phyloP scores from a whole-genome alignment of 106 monocot genomes.

The Vanilla planifolia region DNA sequence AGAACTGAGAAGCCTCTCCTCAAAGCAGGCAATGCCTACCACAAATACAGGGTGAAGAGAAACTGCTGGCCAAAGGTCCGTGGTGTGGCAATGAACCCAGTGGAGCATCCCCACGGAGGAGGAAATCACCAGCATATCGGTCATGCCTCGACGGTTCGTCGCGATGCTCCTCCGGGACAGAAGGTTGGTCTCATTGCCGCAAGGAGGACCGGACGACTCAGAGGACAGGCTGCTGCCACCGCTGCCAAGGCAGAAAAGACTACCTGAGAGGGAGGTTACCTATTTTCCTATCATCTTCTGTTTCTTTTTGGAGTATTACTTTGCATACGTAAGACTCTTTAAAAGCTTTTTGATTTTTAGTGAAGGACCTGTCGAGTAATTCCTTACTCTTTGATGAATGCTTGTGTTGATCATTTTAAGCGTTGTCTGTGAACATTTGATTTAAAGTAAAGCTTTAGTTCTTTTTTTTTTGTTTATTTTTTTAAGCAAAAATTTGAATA shows the following conservation, averaged over 20 bases:
- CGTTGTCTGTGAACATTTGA: too few relatives aligned
- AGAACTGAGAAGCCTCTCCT: conserved; percentile 37
- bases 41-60: conserved; percentile 58
- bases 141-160: conserved; percentile 45
- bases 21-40: conserved; percentile 37
- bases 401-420: too few relatives aligned
- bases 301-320: too few relatives aligned
- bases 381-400: too few relatives aligned
- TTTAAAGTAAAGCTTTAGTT: too few relatives aligned
- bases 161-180: conserved; percentile 53
- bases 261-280: too few relatives aligned
- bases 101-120: conserved; percentile 63
- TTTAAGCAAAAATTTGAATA: too few relatives aligned
- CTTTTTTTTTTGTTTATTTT: too few relatives aligned
- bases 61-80: conserved; percentile 71
- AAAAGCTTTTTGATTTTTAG: too few relatives aligned
- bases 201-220: conserved; percentile 54
- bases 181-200: conserved; percentile 62
- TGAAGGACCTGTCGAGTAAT: too few relatives aligned
- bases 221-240: conserved; percentile 43
- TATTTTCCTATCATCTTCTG: too few relatives aligned
- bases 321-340: too few relatives aligned
- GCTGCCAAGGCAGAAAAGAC: conserved; percentile 31
- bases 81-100: conserved; percentile 66
- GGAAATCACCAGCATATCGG: conserved; percentile 67